phyloP scores from a whole-genome alignment of 2,329 filamentous ascomycete species.

The Anisogramma anomala region DNA sequence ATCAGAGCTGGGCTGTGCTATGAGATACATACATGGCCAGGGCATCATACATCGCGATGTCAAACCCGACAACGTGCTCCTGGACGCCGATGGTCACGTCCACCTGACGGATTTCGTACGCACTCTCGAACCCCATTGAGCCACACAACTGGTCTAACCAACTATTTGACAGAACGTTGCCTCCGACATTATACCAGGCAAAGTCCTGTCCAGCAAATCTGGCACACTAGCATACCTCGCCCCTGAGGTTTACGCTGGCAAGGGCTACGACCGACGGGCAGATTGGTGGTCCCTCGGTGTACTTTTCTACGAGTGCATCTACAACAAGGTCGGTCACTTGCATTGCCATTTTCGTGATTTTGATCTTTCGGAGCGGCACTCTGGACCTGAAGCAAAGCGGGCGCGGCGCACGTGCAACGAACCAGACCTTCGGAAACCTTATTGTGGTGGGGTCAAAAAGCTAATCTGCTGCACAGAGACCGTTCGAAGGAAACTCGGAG shows the following conservation, averaged over 20 bases:
- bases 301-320: constrained; percentile 98
- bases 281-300: constrained; percentile 99
- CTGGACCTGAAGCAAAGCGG: constrained; percentile 1
- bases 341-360: constrained; percentile 1
- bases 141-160: constrained; percentile 23
- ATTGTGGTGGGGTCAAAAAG: constrained; percentile 2
- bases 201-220: constrained; percentile 84
- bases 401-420: background rate
- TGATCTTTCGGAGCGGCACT: no score
- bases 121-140: constrained; percentile 14
- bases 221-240: constrained; percentile 92
- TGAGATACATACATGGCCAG: constrained; percentile 76
- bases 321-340: constrained; percentile 65
- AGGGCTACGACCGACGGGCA: constrained; percentile 78
- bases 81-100: constrained; percentile 84
- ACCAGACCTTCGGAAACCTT: background rate
- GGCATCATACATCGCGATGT: constrained; percentile 85
- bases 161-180: constrained; percentile 68
- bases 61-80: constrained; percentile 82
- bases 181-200: constrained; percentile 76
- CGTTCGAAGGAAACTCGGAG: constrained; percentile 84
- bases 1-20: constrained; percentile 79
- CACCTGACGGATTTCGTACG: constrained; percentile 95
- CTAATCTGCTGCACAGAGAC: constrained; percentile 49
- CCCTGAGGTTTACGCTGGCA: constrained; percentile 85